Conservation (phyloP, 768 basidiomycete genomes). For the Russula foetens region DNA sequence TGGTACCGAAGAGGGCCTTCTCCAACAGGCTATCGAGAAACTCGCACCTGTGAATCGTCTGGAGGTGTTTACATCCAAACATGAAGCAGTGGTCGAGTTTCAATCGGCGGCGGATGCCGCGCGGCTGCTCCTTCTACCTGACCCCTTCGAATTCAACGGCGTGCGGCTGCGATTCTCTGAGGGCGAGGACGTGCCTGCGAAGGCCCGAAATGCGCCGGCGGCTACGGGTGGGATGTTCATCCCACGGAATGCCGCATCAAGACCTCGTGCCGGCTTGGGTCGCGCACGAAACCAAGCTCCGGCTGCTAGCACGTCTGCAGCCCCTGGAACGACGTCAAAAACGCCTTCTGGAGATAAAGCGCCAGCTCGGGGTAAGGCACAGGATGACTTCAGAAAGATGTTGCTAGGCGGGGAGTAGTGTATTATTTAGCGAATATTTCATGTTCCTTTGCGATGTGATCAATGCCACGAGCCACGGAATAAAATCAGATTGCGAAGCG, state of each 20-base stretch:
- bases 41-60: constrained; percentile 60
- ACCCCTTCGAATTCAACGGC: constrained; percentile 66
- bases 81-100: constrained; percentile 58
- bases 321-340: constrained; percentile 20
- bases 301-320: constrained; percentile 12
- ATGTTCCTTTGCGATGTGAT: neutral
- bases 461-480: neutral
- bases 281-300: constrained; percentile 37
- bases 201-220: constrained; percentile 25
- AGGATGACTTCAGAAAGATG: constrained; percentile 86
- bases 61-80: constrained; percentile 56
- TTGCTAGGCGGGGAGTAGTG: constrained; percentile 31
- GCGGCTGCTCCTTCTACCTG: constrained; percentile 60
- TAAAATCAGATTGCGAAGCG: neutral
- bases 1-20: constrained; percentile 77
- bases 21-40: constrained; percentile 88
- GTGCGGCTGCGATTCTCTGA: constrained; percentile 51
- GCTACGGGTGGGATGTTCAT: constrained; percentile 51
- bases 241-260: constrained; percentile 55
- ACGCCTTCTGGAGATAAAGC: constrained; percentile 10
- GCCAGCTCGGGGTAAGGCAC: constrained; percentile 35
- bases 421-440: neutral
- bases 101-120: constrained; percentile 72
- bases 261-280: constrained; percentile 67
- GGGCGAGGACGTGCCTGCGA: constrained; percentile 33